phyloP scores from a whole-genome alignment of 192 early-diverging fungal species.

The Backusella sp. region DNA sequence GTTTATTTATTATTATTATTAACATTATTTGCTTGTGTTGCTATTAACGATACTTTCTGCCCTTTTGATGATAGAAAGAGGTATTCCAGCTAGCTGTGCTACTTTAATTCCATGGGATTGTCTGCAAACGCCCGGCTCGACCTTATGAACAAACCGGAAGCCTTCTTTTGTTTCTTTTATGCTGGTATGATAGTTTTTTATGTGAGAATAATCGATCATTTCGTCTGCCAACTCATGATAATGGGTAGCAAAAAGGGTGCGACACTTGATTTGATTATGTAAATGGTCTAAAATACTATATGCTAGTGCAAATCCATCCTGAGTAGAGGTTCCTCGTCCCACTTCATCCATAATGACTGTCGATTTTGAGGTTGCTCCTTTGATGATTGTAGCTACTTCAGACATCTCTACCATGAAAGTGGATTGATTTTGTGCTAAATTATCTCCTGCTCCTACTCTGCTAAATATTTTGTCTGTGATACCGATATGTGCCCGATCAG shows the following conservation, averaged over 20 bases:
- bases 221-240: slow-evolving; percentile 71
- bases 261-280: slow-evolving; percentile 56
- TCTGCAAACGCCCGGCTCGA: slow-evolving; percentile 22
- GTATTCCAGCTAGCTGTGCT: slow-evolving; percentile 23
- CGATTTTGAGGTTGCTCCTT: slow-evolving; percentile 63
- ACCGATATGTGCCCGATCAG: slow-evolving; percentile 72
- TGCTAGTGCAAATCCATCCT: slow-evolving; percentile 74
- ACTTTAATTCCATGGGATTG: slow-evolving; percentile 35
- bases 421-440: slow-evolving; percentile 34
- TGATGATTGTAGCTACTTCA: slow-evolving; percentile 80
- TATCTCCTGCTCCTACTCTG: slow-evolving; percentile 30
- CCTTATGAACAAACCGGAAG: slow-evolving; percentile 27
- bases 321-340: slow-evolving; percentile 67
- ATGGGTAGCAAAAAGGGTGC: slow-evolving; percentile 77
- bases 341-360: slow-evolving; percentile 93
- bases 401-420: slow-evolving; percentile 88
- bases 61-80: neutral
- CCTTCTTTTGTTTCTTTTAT: slow-evolving; percentile 19
- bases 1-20: neutral
- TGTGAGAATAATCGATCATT: neutral
- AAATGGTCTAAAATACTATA: slow-evolving; percentile 66
- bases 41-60: neutral
- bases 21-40: neutral
- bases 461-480: slow-evolving; percentile 52
- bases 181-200: slow-evolving; percentile 20